Base-by-base conservation (phyloP, 371 early-diverging fungal species). In the Circinella minor region DNA sequence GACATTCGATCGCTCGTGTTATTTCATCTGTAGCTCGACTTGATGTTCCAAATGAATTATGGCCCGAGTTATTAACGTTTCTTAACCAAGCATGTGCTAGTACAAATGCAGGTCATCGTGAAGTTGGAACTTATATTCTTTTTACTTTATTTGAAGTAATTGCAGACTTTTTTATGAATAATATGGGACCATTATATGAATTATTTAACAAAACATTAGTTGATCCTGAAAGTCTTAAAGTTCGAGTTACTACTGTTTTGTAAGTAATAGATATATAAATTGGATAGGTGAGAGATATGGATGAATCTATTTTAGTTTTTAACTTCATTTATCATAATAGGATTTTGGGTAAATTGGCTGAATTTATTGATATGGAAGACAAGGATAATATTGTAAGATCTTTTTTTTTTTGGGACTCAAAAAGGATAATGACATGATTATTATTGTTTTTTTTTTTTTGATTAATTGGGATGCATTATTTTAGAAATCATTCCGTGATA, bases 21-120 rank as follows among this genome's bases (percentile, higher is more conserved):
- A 94, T 96, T 48, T 90, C 96, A 18, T 90, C 94, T 11, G 88
- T 95, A 47, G 97, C 96, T 39, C 86, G 91, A 71, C 78, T 91
- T 18, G 97, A 96, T 74, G 77, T 96, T 17, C 91, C 92, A 4
- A 80, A 88, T 61, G 85, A 89, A 64, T 83, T 83, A 55, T 97
- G 97, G 97, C 83, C 88, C 27, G 89, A 93, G 27, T 81, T 97
- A 64, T 74, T 94, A 27, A 84, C 86, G 48, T 92, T 95, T 74
- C 78, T 96, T 57, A 89, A 91, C 74, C 83, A 90, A 74, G 92
- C 94, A 63, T 92, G 92, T 74, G 80, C 81, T 57, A 94, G 93
- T 71, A 39, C 86, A 46, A 85, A 78, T 9, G 86, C 89, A 7
- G 83, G 83, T 37, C 94, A 96, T 66, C 94, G 97, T 55, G 96